Evolutionary conservation across 495 filamentous ascomycete genomes (phyloP).

Genomic region (Penicillium argentinense): DNA sequence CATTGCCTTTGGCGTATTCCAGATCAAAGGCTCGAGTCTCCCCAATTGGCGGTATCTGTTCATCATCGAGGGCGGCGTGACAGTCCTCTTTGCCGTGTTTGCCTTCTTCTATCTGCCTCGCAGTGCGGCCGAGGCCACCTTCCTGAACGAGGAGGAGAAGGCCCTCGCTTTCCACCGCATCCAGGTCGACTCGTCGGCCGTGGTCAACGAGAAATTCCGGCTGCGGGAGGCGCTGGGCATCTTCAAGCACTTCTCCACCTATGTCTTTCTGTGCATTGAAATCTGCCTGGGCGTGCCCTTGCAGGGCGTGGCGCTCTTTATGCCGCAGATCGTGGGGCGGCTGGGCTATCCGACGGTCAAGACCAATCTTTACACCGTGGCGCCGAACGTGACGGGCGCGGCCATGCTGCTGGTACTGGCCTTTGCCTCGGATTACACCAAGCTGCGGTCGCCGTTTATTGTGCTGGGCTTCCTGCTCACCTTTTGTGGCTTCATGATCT

Average conservation of each 20-base stretch:
- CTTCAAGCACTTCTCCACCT: slow-evolving; percentile 59
- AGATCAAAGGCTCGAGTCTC: slow-evolving; percentile 53
- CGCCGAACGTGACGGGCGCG: slow-evolving; percentile 65
- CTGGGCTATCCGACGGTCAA: slow-evolving; percentile 62
- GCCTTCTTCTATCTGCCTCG: slow-evolving; percentile 66
- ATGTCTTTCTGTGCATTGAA: slow-evolving; percentile 63
- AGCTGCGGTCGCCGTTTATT: slow-evolving; percentile 69
- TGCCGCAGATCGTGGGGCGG: slow-evolving; percentile 67
- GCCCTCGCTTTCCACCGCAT: slow-evolving; percentile 67
- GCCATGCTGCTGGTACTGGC: slow-evolving; percentile 66
- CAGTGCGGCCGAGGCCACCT: slow-evolving; percentile 58
- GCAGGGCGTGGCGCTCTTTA: slow-evolving; percentile 64
- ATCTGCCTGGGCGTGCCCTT: slow-evolving; percentile 72
- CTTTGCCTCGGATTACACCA: slow-evolving; percentile 59
- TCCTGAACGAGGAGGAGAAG: slow-evolving; percentile 62
- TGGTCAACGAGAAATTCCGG: slow-evolving; percentile 68
- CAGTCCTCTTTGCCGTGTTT: slow-evolving; percentile 62
- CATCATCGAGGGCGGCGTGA: slow-evolving; percentile 66
- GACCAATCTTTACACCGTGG: slow-evolving; percentile 75
- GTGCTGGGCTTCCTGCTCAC: slow-evolving; percentile 68
- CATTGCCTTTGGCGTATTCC: slow-evolving; percentile 71
- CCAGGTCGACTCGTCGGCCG: slow-evolving; percentile 64
- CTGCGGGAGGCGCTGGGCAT: slow-evolving; percentile 60
- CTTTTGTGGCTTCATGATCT: slow-evolving; percentile 71
- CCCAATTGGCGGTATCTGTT: slow-evolving; percentile 72